Evolutionary conservation across 495 filamentous ascomycete genomes (phyloP).

Genomic region (Neurospora intermedia): DNA sequence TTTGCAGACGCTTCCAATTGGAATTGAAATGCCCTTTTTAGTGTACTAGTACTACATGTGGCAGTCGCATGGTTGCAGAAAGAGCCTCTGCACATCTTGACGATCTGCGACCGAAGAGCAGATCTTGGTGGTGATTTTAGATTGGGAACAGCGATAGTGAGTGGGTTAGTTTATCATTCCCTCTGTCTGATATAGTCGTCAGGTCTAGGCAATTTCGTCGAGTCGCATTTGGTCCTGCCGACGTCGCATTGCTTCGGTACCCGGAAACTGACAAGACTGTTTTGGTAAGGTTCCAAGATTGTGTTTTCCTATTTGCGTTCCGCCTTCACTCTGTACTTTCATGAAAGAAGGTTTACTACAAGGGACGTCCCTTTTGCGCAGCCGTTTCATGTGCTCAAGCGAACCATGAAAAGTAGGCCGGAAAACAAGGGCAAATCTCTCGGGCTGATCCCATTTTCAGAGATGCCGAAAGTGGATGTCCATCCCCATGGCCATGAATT

Average conservation of each 20-base stretch:
- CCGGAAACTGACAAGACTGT: neutral
- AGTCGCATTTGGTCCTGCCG: neutral
- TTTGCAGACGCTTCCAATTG: neutral
- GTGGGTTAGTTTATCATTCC: neutral
- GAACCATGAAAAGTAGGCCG: neutral
- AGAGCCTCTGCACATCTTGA: neutral
- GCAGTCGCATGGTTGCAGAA: neutral
- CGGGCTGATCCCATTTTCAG: neutral
- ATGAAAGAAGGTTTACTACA: neutral
- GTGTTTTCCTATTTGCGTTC: neutral
- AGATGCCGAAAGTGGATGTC: neutral
- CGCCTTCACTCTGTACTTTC: neutral
- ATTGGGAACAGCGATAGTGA: neutral
- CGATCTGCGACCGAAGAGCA: neutral
- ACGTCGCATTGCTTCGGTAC: neutral
- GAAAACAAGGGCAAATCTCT: neutral
- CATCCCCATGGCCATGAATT: neutral
- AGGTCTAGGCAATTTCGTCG: neutral
- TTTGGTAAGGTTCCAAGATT: neutral
- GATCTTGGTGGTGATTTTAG: neutral
- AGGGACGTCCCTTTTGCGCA: neutral
- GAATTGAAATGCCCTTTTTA: neutral
- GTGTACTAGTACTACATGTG: neutral
- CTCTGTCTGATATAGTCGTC: neutral
- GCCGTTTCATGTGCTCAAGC: neutral